A percentile compares a stretch with the other conserved stretches of the same genome.
These are phyloP conservation scores for Cyanidium caldarium DNA, from an alignment of 23 red algal species.

Conservation along the genomic window DNA sequence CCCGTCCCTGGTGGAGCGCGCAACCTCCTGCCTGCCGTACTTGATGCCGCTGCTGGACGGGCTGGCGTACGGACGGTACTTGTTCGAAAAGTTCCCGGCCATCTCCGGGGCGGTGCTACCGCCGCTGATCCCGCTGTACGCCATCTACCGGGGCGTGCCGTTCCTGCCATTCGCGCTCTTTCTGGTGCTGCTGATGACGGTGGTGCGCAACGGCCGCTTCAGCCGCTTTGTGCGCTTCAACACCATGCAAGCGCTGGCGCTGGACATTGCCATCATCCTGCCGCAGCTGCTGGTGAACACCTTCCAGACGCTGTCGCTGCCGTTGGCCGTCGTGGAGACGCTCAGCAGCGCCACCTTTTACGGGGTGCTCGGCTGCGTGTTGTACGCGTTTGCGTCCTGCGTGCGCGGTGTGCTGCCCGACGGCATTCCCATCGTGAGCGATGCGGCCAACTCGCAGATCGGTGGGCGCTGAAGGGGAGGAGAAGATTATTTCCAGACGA, in stretches of 20 bases:
- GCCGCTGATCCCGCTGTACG: slow-evolving; percentile 54
- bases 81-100: slow-evolving; percentile 53
- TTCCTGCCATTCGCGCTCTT: slow-evolving; percentile 87
- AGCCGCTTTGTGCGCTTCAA: slow-evolving; percentile 89
- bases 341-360: slow-evolving; percentile 58
- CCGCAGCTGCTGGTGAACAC: slow-evolving; percentile 80
- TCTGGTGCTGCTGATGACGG: slow-evolving; percentile 45
- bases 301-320: neutral
- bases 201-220: slow-evolving; percentile 56
- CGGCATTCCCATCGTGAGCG: slow-evolving; percentile 59
- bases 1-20: no score
- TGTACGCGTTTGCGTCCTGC: slow-evolving; percentile 39
- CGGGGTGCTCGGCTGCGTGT: slow-evolving; percentile 27
- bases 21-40: slow-evolving; percentile 83
- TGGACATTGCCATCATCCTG: slow-evolving; percentile 85
- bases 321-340: slow-evolving; percentile 9
- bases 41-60: slow-evolving; percentile 85
- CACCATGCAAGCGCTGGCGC: slow-evolving; percentile 79
- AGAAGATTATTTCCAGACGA: no score
- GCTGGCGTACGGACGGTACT: slow-evolving; percentile 73
- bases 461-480: no score
- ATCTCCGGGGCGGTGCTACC: slow-evolving; percentile 28
- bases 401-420: slow-evolving; percentile 49
- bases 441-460: slow-evolving; percentile 49
- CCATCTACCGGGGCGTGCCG: slow-evolving; percentile 78